A percentile compares a stretch with the other conserved stretches of the same genome.
Evolutionary conservation across 139 green algal genomes (phyloP).

Genomic region (Tetradesmus obliquus): DNA sequence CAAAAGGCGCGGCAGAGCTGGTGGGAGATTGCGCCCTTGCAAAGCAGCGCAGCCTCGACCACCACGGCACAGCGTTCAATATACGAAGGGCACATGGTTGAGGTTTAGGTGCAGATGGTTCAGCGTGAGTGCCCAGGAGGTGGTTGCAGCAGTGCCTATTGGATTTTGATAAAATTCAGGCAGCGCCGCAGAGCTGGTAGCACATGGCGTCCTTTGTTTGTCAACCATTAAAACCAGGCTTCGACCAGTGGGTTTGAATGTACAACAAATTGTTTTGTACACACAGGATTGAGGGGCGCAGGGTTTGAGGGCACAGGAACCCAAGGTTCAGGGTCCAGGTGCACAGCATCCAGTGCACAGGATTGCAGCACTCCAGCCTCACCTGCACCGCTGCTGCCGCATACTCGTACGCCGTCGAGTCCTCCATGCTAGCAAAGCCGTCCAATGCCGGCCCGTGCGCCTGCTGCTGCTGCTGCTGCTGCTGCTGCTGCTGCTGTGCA

Average conservation of each 20-base stretch:
- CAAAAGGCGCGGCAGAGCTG: constrained; percentile 13
- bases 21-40: constrained; percentile 4
- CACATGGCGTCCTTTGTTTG: constrained; percentile 9
- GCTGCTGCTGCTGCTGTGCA: neutral
- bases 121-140: too few species aligned
- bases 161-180: too few species aligned
- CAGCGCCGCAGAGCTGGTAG: constrained; percentile 18
- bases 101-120: too few species aligned
- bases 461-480: neutral
- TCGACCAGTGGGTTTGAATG: too few species aligned
- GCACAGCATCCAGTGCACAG: too few species aligned
- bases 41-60: constrained; percentile 11
- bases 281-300: constrained; percentile 11
- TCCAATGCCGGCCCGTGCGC: neutral
- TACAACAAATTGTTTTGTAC: too few species aligned
- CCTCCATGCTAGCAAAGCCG: constrained; percentile 1
- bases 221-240: too few species aligned
- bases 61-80: too few species aligned
- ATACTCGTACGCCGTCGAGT: constrained; percentile 32
- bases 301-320: too few species aligned
- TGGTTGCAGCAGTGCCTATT: too few species aligned
- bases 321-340: too few species aligned
- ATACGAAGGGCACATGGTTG: too few species aligned
- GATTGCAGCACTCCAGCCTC: neutral
- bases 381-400: constrained; percentile 26